phyloP scores from a whole-genome alignment of 179 eudicot genomes.

The Silene noctiflora region DNA sequence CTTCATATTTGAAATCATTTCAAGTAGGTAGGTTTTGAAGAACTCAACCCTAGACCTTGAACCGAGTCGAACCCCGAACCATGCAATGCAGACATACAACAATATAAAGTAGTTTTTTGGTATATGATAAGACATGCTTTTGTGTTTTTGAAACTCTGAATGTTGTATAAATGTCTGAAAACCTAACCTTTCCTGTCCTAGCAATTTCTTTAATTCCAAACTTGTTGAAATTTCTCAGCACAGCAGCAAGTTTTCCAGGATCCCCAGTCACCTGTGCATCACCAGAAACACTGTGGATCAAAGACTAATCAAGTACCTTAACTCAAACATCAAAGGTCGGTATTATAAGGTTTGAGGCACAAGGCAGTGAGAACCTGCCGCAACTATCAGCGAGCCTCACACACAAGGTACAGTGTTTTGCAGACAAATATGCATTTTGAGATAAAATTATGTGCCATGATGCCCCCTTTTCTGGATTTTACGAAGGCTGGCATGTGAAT shows the following conservation, averaged over 20 bases:
- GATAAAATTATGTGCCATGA: neutral
- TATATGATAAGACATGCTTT: neutral
- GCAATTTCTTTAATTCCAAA: slow-evolving; percentile 88
- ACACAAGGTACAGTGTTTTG: neutral
- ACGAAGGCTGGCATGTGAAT: no score
- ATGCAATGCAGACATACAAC: neutral
- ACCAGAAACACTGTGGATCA: slow-evolving; percentile 4
- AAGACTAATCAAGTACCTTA: neutral
- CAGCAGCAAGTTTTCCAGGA: slow-evolving; percentile 91
- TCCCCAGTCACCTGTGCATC: slow-evolving; percentile 78
- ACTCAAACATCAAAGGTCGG: neutral
- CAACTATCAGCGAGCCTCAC: neutral
- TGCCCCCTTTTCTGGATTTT: no score
- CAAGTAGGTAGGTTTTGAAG: no score
- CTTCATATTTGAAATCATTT: no score
- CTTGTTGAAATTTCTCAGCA: slow-evolving; percentile 66
- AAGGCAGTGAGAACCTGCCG: neutral
- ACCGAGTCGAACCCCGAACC: no score
- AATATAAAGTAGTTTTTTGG: neutral
- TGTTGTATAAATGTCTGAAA: neutral
- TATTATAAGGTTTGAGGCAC: neutral
- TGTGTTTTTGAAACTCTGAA: neutral
- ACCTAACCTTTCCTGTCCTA: slow-evolving; percentile 83
- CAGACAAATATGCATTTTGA: neutral
- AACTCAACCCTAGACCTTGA: no score